A percentile compares a stretch with the other conserved stretches of the same genome.
These are phyloP conservation scores for Graphium sp. DNA, from an alignment of 2,329 filamentous ascomycete species.

Conservation along the genomic window DNA sequence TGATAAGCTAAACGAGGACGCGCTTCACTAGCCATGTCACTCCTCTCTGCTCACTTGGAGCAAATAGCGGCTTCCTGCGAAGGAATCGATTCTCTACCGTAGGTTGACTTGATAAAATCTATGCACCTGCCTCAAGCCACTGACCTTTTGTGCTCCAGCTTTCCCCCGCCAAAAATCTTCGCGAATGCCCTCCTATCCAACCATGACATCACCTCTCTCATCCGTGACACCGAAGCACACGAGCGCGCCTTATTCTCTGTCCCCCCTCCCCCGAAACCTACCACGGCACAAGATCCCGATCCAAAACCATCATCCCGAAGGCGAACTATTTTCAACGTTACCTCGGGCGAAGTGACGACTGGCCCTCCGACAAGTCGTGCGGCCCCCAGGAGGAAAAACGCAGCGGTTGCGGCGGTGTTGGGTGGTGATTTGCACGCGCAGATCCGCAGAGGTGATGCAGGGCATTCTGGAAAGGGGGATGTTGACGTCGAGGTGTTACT, in stretches of 20 bases:
- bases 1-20: no score
- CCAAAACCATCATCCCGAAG: conserved; percentile 26
- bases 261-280: conserved; percentile 42
- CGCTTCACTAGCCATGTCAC: conserved; percentile 52
- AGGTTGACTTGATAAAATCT: conserved; percentile 11
- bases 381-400: conserved; percentile 51
- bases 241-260: conserved; percentile 92
- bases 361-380: conserved; percentile 27
- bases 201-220: conserved; percentile 85
- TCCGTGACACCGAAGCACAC: conserved; percentile 87
- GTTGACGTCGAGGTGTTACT: conserved; percentile 78
- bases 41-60: conserved; percentile 55
- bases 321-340: conserved; percentile 50
- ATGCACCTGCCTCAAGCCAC: background rate
- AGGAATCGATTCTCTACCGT: conserved; percentile 62
- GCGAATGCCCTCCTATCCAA: conserved; percentile 79
- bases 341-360: conserved; percentile 44
- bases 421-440: conserved; percentile 75
- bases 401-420: conserved; percentile 77
- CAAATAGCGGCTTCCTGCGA: conserved; percentile 63
- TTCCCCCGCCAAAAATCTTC: conserved; percentile 84
- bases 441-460: conserved; percentile 45
- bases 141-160: conserved; percentile 32
- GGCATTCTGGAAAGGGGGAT: conserved; percentile 41
- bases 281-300: conserved; percentile 25